phyloP scores from a whole-genome alignment of 2,329 filamentous ascomycete species.

The Didymella keratinophila region DNA sequence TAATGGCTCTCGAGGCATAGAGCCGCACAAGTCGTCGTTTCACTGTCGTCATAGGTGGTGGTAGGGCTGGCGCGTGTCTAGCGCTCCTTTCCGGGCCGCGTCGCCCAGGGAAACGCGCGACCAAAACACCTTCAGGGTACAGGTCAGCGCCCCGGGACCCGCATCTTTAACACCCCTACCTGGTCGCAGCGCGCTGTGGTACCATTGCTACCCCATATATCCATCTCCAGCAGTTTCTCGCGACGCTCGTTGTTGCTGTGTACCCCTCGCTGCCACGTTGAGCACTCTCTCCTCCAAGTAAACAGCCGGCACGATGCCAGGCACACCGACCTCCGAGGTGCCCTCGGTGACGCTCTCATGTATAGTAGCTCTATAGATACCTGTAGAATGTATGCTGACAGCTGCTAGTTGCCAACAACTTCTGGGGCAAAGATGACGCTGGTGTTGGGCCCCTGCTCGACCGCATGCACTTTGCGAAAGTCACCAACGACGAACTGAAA shows the following conservation, averaged over 20 bases:
- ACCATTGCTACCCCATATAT: conserved; percentile 21
- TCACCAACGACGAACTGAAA: conserved; percentile 86
- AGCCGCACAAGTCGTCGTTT: conserved; percentile 15
- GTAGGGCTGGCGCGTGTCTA: conserved; percentile 27
- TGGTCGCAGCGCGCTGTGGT: conserved; percentile 26
- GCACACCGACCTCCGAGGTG: conserved; percentile 62
- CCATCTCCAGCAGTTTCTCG: conserved; percentile 24
- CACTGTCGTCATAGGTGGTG: conserved; percentile 25
- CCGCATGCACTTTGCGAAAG: conserved; percentile 93
- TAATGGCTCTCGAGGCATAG: background rate
- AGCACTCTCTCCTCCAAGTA: conserved; percentile 34
- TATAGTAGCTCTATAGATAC: conserved; percentile 49
- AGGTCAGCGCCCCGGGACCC: conserved; percentile 29
- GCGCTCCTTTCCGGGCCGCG: conserved; percentile 31
- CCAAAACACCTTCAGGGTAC: conserved; percentile 26
- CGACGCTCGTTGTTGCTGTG: conserved; percentile 26
- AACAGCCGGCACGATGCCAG: conserved; percentile 63
- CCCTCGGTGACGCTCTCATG: conserved; percentile 74
- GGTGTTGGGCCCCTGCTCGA: conserved; percentile 90
- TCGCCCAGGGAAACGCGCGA: conserved; percentile 33
- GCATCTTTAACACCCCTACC: conserved; percentile 38
- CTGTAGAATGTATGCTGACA: conserved; percentile 43
- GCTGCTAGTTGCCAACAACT: conserved; percentile 91
- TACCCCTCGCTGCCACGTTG: conserved; percentile 19
- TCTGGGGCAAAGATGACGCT: conserved; percentile 99